phyloP scores from a whole-genome alignment of 2,329 filamentous ascomycete genomes.

The Aspergillus piperis region DNA sequence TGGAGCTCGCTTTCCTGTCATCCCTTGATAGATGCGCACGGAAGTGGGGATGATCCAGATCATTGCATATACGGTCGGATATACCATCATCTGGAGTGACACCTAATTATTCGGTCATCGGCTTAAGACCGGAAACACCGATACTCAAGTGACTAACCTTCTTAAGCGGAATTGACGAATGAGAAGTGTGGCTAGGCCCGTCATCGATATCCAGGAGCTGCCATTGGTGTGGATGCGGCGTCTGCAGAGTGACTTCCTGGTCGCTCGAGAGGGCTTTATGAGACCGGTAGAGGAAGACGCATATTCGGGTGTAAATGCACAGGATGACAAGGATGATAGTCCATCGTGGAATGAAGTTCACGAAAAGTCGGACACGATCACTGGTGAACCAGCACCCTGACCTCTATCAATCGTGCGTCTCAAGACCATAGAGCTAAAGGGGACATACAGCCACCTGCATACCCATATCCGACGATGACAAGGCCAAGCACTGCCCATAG shows the following conservation, averaged over 20 bases:
- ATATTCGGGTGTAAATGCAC: conserved; percentile 7
- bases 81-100: conserved; percentile 11
- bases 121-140: neutral
- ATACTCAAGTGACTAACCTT: neutral
- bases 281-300: conserved; percentile 8
- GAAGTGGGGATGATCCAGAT: conserved; percentile 8
- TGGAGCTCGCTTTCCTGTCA: neutral
- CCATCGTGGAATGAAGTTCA: conserved; percentile 10
- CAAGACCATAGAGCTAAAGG: neutral
- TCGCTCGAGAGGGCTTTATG: conserved; percentile 8
- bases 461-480: conserved; percentile 6
- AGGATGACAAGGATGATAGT: conserved; percentile 8
- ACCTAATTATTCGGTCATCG: neutral
- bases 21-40: conserved; percentile 4
- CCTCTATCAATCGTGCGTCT: neutral
- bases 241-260: neutral
- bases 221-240: conserved; percentile 9
- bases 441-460: conserved; percentile 10
- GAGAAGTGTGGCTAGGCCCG: neutral
- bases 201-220: conserved; percentile 5
- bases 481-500: conserved; percentile 9
- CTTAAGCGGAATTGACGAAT: neutral
- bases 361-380: conserved; percentile 6
- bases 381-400: conserved; percentile 14
- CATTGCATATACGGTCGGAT: conserved; percentile 11